Evolutionary conservation across 1,284 basidiomycete species (phyloP).

Genomic region (Abortiporus biennis): DNA sequence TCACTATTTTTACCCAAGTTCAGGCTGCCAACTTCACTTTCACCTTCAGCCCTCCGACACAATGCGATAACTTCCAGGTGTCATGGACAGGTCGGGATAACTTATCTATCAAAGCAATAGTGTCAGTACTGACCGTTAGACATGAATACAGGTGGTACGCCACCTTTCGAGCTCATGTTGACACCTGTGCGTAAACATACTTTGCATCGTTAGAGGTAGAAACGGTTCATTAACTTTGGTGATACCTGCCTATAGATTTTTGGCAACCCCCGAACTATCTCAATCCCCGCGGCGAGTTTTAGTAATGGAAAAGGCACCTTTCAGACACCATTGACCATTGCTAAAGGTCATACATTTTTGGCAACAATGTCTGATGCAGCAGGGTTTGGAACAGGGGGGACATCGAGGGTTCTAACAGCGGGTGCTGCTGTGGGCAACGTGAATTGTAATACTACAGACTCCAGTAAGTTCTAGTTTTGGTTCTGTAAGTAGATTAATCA

Average conservation of each 20-base stretch:
- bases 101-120: constrained; percentile 1
- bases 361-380: constrained; percentile 67
- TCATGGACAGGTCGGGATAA: constrained; percentile 58
- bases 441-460: constrained; percentile 46
- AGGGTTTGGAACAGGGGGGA: constrained; percentile 62
- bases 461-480: constrained; percentile 28
- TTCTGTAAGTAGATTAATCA: too few species aligned
- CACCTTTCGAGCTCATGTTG: constrained; percentile 55
- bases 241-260: constrained; percentile 32
- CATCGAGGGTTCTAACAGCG: constrained; percentile 44
- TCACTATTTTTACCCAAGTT: constrained; percentile 18
- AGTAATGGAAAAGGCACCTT: constrained; percentile 50
- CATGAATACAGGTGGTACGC: constrained; percentile 43
- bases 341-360: constrained; percentile 36
- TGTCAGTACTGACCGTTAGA: constrained; percentile 2
- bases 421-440: constrained; percentile 37
- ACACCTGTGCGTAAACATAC: constrained; percentile 46
- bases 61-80: constrained; percentile 55
- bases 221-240: constrained; percentile 3
- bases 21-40: constrained; percentile 47
- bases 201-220: too few species aligned
- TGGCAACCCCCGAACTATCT: constrained; percentile 45
- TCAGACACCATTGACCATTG: constrained; percentile 37
- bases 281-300: constrained; percentile 51
- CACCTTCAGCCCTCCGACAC: constrained; percentile 38